Conservation (phyloP, 352 stramenopile species). For the Globisporangium middletonii region DNA sequence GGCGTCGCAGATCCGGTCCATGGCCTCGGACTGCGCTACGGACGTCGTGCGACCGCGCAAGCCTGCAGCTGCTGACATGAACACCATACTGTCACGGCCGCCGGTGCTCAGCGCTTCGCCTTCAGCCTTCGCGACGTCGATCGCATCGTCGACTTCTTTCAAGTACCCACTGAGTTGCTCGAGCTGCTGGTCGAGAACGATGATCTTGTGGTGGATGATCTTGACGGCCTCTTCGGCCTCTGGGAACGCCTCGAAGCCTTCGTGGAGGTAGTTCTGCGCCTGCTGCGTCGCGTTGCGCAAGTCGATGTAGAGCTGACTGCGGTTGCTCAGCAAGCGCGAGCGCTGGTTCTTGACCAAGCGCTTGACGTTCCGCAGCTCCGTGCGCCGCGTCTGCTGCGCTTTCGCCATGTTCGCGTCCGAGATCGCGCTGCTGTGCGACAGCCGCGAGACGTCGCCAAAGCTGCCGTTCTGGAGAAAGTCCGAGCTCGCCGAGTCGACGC, state of each 20-base stretch:
- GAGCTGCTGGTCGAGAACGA: slow-evolving; percentile 68
- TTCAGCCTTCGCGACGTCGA: slow-evolving; percentile 61
- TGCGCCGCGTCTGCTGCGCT: slow-evolving; percentile 50
- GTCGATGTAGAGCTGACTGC: slow-evolving; percentile 76
- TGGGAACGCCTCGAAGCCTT: slow-evolving; percentile 69
- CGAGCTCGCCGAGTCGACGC: slow-evolving; percentile 49
- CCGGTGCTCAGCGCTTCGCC: slow-evolving; percentile 34
- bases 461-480: slow-evolving; percentile 72
- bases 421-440: slow-evolving; percentile 31
- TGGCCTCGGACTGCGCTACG: slow-evolving; percentile 26
- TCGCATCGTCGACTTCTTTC: slow-evolving; percentile 65
- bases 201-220: slow-evolving; percentile 79
- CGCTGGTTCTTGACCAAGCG: slow-evolving; percentile 80
- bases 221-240: slow-evolving; percentile 75
- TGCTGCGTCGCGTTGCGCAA: slow-evolving; percentile 77
- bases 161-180: slow-evolving; percentile 58
- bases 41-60: slow-evolving; percentile 13
- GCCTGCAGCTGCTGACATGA: slow-evolving; percentile 25
- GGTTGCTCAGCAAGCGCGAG: slow-evolving; percentile 73
- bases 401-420: slow-evolving; percentile 40
- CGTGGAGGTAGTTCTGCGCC: slow-evolving; percentile 79
- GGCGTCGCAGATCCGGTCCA: slow-evolving; percentile 51
- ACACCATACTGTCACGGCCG: slow-evolving; percentile 56
- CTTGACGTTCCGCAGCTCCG: slow-evolving; percentile 63
- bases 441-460: slow-evolving; percentile 53